Conservation (phyloP, 495 filamentous ascomycete genomes). For the Staphylotrichum longicolle region DNA sequence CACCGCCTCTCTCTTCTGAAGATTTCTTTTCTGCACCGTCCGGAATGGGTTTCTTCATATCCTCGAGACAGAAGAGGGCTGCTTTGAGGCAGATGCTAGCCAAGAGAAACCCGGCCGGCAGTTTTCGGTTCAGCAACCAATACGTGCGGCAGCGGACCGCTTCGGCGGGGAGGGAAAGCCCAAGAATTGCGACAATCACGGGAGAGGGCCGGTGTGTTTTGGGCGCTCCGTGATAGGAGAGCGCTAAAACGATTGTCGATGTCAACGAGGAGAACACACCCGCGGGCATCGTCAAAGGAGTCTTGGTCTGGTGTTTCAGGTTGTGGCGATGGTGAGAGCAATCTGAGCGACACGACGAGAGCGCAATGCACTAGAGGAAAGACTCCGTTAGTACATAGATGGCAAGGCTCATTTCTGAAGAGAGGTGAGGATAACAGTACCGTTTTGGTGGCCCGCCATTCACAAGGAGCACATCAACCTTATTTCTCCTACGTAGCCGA, state of each 20-base stretch:
- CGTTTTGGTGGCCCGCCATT: no score
- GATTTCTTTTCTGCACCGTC: background rate
- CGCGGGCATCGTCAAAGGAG: background rate
- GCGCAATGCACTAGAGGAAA: no score
- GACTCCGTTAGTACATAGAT: no score
- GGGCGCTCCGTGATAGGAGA: no score
- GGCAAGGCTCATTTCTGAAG: no score
- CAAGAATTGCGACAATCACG: background rate
- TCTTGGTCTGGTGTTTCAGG: background rate
- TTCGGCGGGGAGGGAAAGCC: background rate
- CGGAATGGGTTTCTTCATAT: background rate
- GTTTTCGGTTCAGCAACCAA: background rate
- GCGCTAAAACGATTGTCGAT: background rate
- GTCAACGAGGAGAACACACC: background rate
- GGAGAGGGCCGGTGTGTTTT: background rate
- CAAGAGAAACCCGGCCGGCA: background rate
- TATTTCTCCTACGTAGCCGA: no score
- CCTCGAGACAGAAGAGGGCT: background rate
- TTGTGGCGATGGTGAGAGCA: background rate
- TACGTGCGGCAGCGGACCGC: constrained; percentile 1
- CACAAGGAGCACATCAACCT: no score
- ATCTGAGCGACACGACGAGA: no score
- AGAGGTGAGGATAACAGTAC: no score
- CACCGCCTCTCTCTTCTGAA: no score
- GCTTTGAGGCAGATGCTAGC: background rate